Evolutionary conservation across 495 filamentous ascomycete species (phyloP).

Genomic region (Neurospora intermedia): DNA sequence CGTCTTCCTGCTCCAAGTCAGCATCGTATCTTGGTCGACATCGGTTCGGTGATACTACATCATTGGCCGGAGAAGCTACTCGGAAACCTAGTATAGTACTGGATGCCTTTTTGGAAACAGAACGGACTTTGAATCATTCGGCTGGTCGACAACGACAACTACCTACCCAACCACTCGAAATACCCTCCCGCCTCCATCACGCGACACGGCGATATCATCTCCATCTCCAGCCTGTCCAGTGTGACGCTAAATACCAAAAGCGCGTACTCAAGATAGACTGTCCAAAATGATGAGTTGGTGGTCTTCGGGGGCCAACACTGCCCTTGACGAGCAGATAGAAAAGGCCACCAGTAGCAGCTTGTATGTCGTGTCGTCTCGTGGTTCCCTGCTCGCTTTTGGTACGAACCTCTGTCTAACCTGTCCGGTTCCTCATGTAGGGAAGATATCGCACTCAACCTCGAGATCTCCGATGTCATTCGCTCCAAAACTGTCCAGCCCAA

Average conservation of each 20-base stretch:
- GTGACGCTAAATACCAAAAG: slow-evolving; percentile 1
- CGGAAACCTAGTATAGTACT: not conserved
- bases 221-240: not conserved
- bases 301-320: slow-evolving; percentile 61
- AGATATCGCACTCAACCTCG: slow-evolving; percentile 91
- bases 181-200: not conserved
- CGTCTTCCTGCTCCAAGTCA: not conserved
- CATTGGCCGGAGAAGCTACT: not conserved
- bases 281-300: slow-evolving; percentile 80
- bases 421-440: slow-evolving; percentile 46
- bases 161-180: not conserved
- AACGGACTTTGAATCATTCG: not conserved
- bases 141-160: not conserved
- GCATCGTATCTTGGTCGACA: not conserved
- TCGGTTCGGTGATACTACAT: not conserved
- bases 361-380: slow-evolving; percentile 35
- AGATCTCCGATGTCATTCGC: slow-evolving; percentile 92
- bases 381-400: not conserved
- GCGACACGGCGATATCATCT: not conserved
- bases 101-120: not conserved
- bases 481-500: slow-evolving; percentile 95
- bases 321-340: slow-evolving; percentile 93
- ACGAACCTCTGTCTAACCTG: slow-evolving; percentile 11
- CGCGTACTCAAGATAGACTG: not conserved
- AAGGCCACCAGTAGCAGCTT: slow-evolving; percentile 87